A percentile compares a stretch with the other conserved stretches of the same genome.
These are phyloP conservation scores for Cicer arietinum DNA, from an alignment of 306 rosid species.

Conservation along the genomic window DNA sequence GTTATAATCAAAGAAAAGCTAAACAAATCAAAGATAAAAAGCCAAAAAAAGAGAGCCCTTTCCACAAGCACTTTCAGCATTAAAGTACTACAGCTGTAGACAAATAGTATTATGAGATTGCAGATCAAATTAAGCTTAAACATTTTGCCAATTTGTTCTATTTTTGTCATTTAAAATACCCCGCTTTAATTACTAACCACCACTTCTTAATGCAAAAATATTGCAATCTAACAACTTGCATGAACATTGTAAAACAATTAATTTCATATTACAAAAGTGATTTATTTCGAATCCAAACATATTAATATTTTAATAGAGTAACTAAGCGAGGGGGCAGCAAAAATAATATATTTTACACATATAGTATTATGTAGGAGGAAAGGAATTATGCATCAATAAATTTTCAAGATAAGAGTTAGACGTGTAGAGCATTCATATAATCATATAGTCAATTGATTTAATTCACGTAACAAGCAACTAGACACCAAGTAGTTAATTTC, in stretches of 20 bases:
- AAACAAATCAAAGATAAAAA: not conserved
- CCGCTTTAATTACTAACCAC: constrained; percentile 34
- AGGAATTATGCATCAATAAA: not conserved
- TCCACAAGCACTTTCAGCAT: constrained; percentile 33
- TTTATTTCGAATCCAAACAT: constrained; percentile 1
- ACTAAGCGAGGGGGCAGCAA: not conserved
- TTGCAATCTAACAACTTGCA: constrained; percentile 50
- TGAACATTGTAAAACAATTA: constrained; percentile 11
- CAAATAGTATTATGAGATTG: not conserved
- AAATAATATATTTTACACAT: not conserved
- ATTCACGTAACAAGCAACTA: constrained; percentile 23
- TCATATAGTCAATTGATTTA: not conserved
- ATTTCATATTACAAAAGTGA: not conserved
- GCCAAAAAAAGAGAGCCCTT: constrained; percentile 15
- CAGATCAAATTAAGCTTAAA: constrained; percentile 30
- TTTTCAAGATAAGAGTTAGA: not conserved
- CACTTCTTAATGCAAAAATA: not conserved
- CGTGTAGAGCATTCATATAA: not conserved
- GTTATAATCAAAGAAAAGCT: too few species aligned
- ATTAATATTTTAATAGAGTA: not conserved
- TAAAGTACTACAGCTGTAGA: constrained; percentile 11
- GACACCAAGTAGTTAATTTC: not conserved
- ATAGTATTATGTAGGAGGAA: not conserved
- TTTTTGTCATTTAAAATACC: not conserved
- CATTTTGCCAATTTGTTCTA: constrained; percentile 24